Conservation (phyloP, 129 eudicot genomes). For the Arctium lappa region DNA sequence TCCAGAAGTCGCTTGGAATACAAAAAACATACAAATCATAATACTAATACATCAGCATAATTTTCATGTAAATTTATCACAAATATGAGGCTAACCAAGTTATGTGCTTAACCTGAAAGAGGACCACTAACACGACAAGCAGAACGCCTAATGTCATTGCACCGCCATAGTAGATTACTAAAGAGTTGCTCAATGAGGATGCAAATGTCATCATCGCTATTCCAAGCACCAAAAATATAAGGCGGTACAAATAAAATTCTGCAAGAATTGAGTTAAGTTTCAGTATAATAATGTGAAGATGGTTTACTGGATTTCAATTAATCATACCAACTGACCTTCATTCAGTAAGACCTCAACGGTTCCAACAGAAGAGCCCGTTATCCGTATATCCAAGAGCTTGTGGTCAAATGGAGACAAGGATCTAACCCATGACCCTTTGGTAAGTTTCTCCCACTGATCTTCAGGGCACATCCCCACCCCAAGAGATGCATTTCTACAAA, state of each 20-base stretch:
- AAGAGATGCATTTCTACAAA: constrained; percentile 72
- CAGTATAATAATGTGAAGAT: neutral
- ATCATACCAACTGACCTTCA: constrained; percentile 54
- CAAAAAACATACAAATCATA: neutral
- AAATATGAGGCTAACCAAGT: neutral
- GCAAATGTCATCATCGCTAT: constrained; percentile 56
- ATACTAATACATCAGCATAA: neutral
- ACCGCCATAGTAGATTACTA: constrained; percentile 77
- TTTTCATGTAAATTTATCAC: neutral
- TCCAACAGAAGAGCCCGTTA: constrained; percentile 47
- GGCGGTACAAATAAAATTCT: constrained; percentile 61
- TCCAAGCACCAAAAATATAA: constrained; percentile 65
- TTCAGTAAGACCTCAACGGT: constrained; percentile 48
- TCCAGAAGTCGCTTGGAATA: constrained; percentile 4
- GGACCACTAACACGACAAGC: constrained; percentile 78
- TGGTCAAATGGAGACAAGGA: constrained; percentile 94
- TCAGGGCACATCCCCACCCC: constrained; percentile 84
- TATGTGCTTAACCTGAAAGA: constrained; percentile 68
- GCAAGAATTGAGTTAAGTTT: constrained; percentile 28
- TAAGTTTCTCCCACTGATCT: constrained; percentile 72
- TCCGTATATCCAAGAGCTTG: constrained; percentile 71
- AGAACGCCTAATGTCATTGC: constrained; percentile 82
- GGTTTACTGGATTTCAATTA: neutral
- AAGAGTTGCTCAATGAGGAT: constrained; percentile 64
- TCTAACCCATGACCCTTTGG: constrained; percentile 64